Conservation (phyloP, 2,329 filamentous ascomycete species). For the Didymosphaeria variabile region DNA sequence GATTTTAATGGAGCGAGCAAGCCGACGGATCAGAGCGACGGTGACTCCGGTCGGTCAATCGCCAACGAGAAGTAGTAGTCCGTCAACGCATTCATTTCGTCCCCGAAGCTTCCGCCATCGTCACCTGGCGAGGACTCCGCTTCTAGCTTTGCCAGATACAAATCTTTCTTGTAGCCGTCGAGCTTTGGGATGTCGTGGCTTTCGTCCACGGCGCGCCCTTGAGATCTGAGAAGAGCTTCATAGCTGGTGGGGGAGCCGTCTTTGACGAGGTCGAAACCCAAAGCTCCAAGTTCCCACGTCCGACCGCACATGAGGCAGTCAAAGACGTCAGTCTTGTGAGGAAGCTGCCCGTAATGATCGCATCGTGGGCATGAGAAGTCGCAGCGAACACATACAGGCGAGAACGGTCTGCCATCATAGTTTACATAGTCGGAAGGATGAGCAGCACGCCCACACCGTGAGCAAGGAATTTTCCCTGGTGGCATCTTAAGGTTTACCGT, state of each 20-base stretch:
- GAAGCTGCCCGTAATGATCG: constrained; percentile 25
- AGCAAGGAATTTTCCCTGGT: constrained; percentile 45
- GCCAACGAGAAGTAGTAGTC: constrained; percentile 44
- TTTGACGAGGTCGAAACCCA: constrained; percentile 49
- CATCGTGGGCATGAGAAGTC: constrained; percentile 55
- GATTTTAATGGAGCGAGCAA: neutral
- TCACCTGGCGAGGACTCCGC: constrained; percentile 23
- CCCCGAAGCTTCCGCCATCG: constrained; percentile 35
- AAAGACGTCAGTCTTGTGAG: constrained; percentile 26
- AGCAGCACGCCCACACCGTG: constrained; percentile 43
- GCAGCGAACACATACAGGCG: constrained; percentile 52
- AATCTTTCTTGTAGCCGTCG: constrained; percentile 23
- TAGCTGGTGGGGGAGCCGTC: constrained; percentile 15
- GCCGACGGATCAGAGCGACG: constrained; percentile 23
- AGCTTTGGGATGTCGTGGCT: constrained; percentile 23
- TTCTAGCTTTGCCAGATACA: constrained; percentile 18
- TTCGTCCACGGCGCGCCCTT: neutral
- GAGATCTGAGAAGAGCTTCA: neutral
- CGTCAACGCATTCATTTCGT: constrained; percentile 46
- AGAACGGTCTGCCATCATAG: neutral
- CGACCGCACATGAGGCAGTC: constrained; percentile 43
- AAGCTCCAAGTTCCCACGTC: constrained; percentile 48
- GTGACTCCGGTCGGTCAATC: constrained; percentile 35
- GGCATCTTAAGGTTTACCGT: constrained; percentile 18
- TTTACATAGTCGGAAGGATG: constrained; percentile 15